A percentile compares a stretch with the other conserved stretches of the same genome.
These are phyloP conservation scores for Pterothamnion heteromorphum DNA, from an alignment of 31 red algal genomes.

Conservation along the genomic window DNA sequence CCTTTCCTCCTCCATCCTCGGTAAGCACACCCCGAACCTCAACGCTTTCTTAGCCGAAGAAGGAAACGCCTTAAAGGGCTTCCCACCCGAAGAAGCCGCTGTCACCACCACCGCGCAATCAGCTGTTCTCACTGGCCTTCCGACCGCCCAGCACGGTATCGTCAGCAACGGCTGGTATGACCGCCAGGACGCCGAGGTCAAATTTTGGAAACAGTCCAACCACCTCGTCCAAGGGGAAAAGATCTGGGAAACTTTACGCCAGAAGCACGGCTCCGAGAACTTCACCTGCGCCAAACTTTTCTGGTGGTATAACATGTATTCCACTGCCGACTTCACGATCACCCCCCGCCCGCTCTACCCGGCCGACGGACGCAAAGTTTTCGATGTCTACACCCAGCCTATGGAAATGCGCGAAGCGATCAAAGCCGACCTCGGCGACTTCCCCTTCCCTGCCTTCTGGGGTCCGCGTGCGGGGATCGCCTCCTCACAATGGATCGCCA, in stretches of 20 bases:
- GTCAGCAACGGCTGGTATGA: conserved; percentile 73
- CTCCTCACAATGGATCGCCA: conserved; percentile 58
- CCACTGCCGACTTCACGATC: conserved; percentile 48
- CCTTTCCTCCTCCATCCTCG: conserved; percentile 53
- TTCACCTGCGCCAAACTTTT: conserved; percentile 65
- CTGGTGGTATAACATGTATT: conserved; percentile 90
- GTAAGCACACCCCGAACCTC: conserved; percentile 56
- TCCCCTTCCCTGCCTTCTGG: conserved; percentile 71
- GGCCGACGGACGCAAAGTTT: conserved; percentile 65
- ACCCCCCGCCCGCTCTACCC: conserved; percentile 66
- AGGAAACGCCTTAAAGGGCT: conserved; percentile 26
- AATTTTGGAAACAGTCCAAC: conserved; percentile 75
- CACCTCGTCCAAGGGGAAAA: conserved; percentile 54
- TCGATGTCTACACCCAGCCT: conserved; percentile 66
- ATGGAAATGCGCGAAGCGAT: conserved; percentile 50
- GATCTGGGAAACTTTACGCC: conserved; percentile 56
- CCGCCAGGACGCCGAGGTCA: conserved; percentile 53
- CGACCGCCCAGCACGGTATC: conserved; percentile 57
- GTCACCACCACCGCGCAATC: conserved; percentile 64
- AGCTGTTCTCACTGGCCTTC: conserved; percentile 58
- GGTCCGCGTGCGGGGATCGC: conserved; percentile 56
- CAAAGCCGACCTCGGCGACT: conserved; percentile 59
- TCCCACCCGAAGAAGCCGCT: conserved; percentile 49
- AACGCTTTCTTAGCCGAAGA: conserved; percentile 14
- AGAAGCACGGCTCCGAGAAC: conserved; percentile 16